Evolutionary conservation across 192 early-diverging fungal genomes (phyloP), one percentile per base, ranked within the genome.

Genomic region (Thamnidium elegans): DNA sequence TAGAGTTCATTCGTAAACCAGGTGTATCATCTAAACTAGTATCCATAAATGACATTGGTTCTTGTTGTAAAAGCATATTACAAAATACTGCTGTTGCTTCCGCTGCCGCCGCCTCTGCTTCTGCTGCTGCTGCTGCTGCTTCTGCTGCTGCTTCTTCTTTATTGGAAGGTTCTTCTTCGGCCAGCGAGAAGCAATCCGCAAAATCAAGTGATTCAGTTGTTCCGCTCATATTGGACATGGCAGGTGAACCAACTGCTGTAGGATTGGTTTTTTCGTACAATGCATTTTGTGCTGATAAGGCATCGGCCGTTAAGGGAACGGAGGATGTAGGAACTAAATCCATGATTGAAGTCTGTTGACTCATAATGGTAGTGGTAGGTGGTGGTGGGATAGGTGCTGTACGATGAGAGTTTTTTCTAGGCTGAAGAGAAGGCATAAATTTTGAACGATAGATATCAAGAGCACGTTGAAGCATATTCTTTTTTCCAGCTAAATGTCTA

Each of bases 391-490:
- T 59, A 5, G 65, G 55, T 42, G 65, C 55, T 34, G 56, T 59
- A 13, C 65, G 55, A 10, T 43, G 17, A 4, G 65, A 67, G 14
- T 67, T 58, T 31, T 67, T 67, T 11, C 65, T 21, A 17, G 65
- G 65, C 23, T 42, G 55, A 11, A 67, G 55, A 4, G 31, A 42
- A 21, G 65, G 65, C 45, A 67, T 51, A 30, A 67, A 67, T 36
- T 67, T 67, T 15, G 55, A 42, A 23, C 74, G 61, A 44, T 76
- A 76, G 7, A 71, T 50, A 55, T 76, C 74, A 17, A 76, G 54
- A 7, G 61, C 66, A 48, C 71, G 66, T 50, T 76, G 70, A 1
- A 76, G 47, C 20, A 76, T 48, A 23, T 65, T 65, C 39, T 67
- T 66, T 34, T 76, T 76, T 19, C 61, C 66, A 30, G 63, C 72